phyloP scores from a whole-genome alignment of 176 grass and related monocot genomes.

The Phoenix dactylifera region DNA sequence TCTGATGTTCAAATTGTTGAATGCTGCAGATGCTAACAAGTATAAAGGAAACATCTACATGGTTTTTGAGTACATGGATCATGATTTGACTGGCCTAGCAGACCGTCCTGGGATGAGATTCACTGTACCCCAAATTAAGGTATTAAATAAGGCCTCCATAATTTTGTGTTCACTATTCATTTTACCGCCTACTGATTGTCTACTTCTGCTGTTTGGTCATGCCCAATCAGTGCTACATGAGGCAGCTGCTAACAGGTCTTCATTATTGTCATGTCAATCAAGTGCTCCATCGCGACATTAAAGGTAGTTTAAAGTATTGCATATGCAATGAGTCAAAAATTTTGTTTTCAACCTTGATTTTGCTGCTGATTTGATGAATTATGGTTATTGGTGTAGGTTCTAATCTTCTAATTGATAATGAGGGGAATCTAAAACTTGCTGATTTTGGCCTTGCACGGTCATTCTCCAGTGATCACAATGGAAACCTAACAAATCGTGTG shows the following conservation, averaged over 20 bases:
- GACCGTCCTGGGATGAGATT: slow-evolving; percentile 75
- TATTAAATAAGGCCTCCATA: slow-evolving; percentile 8
- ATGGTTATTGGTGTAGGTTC: slow-evolving; percentile 34
- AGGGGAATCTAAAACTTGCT: slow-evolving; percentile 94
- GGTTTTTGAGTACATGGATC: slow-evolving; percentile 90
- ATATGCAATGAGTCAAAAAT: too few species aligned
- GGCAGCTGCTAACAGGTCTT: slow-evolving; percentile 85
- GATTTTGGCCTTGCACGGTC: slow-evolving; percentile 95
- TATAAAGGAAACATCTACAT: slow-evolving; percentile 85
- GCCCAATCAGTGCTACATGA: slow-evolving; percentile 69
- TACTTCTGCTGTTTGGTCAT: slow-evolving; percentile 1
- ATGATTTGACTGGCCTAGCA: slow-evolving; percentile 73
- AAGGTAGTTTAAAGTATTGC: slow-evolving; percentile 30
- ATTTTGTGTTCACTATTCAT: neutral
- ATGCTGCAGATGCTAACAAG: slow-evolving; percentile 48
- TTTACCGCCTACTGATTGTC: neutral
- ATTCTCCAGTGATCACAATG: slow-evolving; percentile 80
- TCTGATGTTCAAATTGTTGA: too few species aligned
- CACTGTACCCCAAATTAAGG: slow-evolving; percentile 78
- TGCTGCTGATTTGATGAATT: too few species aligned
- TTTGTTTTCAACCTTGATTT: too few species aligned
- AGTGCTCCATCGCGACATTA: slow-evolving; percentile 97
- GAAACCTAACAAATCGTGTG: slow-evolving; percentile 83
- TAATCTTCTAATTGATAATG: slow-evolving; percentile 94
- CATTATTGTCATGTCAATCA: slow-evolving; percentile 92